Percentiles rank a stretch among this genome's conserved stretches.
Evolutionary conservation across 768 basidiomycete genomes (phyloP).

Genomic region (Mycena indigotica): DNA sequence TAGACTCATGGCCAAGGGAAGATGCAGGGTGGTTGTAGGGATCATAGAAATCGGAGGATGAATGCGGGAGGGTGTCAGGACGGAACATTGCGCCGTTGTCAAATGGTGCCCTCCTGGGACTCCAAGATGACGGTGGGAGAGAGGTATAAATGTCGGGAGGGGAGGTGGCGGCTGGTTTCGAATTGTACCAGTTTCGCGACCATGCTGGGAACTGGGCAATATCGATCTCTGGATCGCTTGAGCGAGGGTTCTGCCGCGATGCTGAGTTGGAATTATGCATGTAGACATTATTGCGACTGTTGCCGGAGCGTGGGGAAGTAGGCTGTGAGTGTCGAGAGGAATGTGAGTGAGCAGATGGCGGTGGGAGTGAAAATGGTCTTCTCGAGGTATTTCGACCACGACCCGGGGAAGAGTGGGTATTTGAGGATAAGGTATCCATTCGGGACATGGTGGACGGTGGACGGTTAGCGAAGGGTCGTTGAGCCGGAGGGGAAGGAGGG

Average conservation of each 20-base stretch:
- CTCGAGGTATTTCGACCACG: constrained; percentile 27
- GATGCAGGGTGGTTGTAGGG: constrained; percentile 34
- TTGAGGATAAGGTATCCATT: constrained; percentile 47
- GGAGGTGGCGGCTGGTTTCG: constrained; percentile 32
- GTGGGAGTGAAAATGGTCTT: constrained; percentile 54
- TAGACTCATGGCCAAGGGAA: constrained; percentile 42
- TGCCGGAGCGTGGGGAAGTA: constrained; percentile 23
- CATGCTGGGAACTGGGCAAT: constrained; percentile 65
- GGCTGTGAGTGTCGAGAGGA: constrained; percentile 24
- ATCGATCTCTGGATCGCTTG: constrained; percentile 51
- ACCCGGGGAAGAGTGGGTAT: constrained; percentile 30
- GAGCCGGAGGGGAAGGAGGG: constrained; percentile 27
- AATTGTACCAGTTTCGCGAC: constrained; percentile 63
- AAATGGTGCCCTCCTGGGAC: constrained; percentile 33
- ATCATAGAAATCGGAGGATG: constrained; percentile 36
- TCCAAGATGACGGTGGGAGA: constrained; percentile 21
- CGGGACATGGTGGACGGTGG: constrained; percentile 47
- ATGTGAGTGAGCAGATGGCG: constrained; percentile 35
- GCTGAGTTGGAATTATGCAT: constrained; percentile 22
- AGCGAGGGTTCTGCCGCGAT: constrained; percentile 25
- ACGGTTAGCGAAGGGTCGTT: constrained; percentile 19
- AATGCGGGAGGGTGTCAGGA: constrained; percentile 24
- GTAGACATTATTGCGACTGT: constrained; percentile 23
- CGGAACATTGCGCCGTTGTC: constrained; percentile 32
- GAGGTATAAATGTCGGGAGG: constrained; percentile 29